Conservation (phyloP, 2,329 filamentous ascomycete species). For the Arachnomyces sp. region DNA sequence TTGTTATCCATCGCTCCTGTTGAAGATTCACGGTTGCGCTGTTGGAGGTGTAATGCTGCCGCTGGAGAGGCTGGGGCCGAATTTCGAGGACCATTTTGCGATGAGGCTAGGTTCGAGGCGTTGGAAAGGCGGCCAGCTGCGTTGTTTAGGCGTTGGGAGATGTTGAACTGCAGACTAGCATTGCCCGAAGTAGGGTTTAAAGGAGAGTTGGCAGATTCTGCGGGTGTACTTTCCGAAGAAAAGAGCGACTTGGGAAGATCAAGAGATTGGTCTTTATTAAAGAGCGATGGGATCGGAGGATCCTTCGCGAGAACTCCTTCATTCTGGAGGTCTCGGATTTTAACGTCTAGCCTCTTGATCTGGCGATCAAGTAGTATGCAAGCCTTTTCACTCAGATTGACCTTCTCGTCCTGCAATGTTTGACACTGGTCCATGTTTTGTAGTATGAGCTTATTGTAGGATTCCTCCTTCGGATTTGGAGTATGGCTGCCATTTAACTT, state of each 20-base stretch:
- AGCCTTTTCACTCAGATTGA: conserved; percentile 52
- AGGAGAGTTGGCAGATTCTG: conserved; percentile 39
- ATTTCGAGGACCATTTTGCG: conserved; percentile 27
- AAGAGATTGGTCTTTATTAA: conserved; percentile 38
- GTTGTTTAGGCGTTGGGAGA: conserved; percentile 42
- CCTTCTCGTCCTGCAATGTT: conserved; percentile 54
- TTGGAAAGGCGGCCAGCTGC: conserved; percentile 19
- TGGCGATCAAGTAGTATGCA: conserved; percentile 53
- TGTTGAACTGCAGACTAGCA: conserved; percentile 43
- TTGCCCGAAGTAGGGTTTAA: conserved; percentile 50
- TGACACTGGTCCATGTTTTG: conserved; percentile 51
- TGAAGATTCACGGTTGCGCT: conserved; percentile 48
- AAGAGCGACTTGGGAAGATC: conserved; percentile 40
- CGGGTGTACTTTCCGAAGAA: conserved; percentile 38
- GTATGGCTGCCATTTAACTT: conserved; percentile 54
- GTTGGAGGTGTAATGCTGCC: conserved; percentile 31
- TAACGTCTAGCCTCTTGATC: conserved; percentile 54
- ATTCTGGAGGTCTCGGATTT: conserved; percentile 50
- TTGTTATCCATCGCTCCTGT: conserved; percentile 48
- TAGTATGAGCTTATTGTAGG: conserved; percentile 49
- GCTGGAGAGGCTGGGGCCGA: conserved; percentile 39
- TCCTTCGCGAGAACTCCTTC: conserved; percentile 53
- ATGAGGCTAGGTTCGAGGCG: conserved; percentile 34
- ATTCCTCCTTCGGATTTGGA: conserved; percentile 56
- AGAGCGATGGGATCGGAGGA: conserved; percentile 51